Evolutionary conservation across 2,329 filamentous ascomycete genomes (phyloP), one percentile per base, ranked within the genome.

Genomic region (Ophiostoma ips): DNA sequence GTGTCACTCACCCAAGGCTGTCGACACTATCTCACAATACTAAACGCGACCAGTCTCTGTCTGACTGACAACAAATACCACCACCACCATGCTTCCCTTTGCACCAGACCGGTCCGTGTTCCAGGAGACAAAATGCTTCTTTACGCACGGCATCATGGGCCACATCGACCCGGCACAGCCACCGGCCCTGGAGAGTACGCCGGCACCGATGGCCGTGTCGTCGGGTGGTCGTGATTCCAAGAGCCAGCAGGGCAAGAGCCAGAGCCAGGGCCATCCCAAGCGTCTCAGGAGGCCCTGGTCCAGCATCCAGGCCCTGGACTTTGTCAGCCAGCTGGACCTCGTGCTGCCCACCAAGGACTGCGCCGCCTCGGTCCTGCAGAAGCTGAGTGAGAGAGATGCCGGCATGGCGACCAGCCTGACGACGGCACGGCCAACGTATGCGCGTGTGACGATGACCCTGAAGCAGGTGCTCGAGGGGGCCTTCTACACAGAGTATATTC

Each of bases 401-500:
- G 4, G 7, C 31, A 7, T 40, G 16, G 10, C 21, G 9, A 16
- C 37, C 12, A 19, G 33, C 11, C 41, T 16, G 9, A 40, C 59
- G 3, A 57, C 57, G 12, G 58, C 57, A 8, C 56, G 58, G 5
- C 71, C 73, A 2, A 56, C 58, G 12, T 94, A 86, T 69, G 76
- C 76, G 31, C 75, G 77, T 53, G 78, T 94, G 2, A 76, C 78
- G 56, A 81, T 94, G 75, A 77, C 78, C 3, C 71, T 95, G 10
- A 73, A 73, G 9, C 79, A 87, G 52, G 61, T 96, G 5, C 62
- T 96, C 1, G 73, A 83, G 33, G 77, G 78, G 1, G 76, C 81
- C 0, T 94, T 95, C 59, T 88, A 95, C 59, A 83, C 77, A n/a
- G 71, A 80, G 40, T 89, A 94, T 61, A 81, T 96, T 57, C 94